A percentile compares a stretch with the other conserved stretches of the same genome.
phyloP scores from a whole-genome alignment of 345 rosid genomes.

The Eucalyptus erythrocorys region DNA sequence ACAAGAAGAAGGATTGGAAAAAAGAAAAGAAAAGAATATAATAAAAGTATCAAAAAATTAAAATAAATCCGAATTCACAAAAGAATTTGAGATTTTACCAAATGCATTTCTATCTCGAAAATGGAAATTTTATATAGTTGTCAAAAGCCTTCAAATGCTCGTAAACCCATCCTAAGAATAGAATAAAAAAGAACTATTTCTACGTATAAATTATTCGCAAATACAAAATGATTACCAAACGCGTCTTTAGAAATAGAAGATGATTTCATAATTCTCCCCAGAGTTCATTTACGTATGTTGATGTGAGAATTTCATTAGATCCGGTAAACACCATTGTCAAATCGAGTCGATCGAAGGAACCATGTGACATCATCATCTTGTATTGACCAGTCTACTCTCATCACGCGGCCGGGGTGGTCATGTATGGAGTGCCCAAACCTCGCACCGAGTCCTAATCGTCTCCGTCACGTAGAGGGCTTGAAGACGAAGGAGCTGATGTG shows the following conservation, averaged over 20 bases:
- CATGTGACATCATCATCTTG: not conserved
- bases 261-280: not conserved
- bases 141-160: rapidly evolving
- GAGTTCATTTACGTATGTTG: not conserved
- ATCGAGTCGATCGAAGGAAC: not conserved
- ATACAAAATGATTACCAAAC: too few species aligned
- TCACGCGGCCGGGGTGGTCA: not conserved
- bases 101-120: too few species aligned
- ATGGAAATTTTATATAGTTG: too few species aligned
- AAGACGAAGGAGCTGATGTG: not conserved
- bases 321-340: not conserved
- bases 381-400: not conserved
- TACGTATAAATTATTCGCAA: too few species aligned
- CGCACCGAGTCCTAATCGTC: not conserved
- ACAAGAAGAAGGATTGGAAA: too few species aligned
- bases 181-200: rapidly evolving
- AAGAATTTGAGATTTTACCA: too few species aligned
- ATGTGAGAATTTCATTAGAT: not conserved
- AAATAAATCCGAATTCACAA: too few species aligned
- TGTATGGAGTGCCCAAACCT: not conserved
- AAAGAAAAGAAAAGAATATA: too few species aligned
- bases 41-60: too few species aligned
- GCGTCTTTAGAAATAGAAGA: not conserved
- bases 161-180: too few species aligned
- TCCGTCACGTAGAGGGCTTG: not conserved